Conservation (phyloP, 345 rosid species). For the Populus tremula region DNA sequence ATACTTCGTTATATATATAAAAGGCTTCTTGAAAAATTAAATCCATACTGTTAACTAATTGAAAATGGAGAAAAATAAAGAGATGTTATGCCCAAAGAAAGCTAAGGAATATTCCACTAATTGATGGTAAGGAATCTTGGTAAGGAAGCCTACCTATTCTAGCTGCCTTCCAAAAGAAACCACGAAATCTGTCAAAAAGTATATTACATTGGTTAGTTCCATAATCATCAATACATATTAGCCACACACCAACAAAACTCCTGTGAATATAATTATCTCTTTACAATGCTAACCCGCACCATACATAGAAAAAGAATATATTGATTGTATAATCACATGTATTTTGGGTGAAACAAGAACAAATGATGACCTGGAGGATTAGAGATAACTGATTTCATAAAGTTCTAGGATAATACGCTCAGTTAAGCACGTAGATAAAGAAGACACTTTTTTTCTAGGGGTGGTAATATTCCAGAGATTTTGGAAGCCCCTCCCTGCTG, state of each 20-base stretch:
- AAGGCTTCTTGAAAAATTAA: neutral
- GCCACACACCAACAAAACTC: neutral
- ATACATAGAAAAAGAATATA: neutral
- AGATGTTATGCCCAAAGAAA: neutral
- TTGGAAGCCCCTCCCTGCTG: neutral
- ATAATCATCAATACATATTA: neutral
- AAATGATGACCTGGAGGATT: neutral
- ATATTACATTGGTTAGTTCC: slow-evolving; percentile 3
- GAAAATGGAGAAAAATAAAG: neutral
- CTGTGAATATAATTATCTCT: neutral
- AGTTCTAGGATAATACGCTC: neutral
- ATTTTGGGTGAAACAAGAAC: neutral
- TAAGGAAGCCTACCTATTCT: slow-evolving; percentile 70
- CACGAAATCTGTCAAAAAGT: slow-evolving; percentile 65
- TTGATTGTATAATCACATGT: neutral
- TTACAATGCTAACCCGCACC: neutral
- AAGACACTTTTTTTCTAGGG: neutral
- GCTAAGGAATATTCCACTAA: neutral
- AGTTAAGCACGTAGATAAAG: neutral
- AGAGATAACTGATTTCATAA: neutral
- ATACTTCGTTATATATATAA: too few species aligned
- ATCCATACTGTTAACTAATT: neutral
- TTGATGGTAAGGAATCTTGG: neutral
- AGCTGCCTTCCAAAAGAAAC: slow-evolving; percentile 97
- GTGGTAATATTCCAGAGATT: neutral